Base-by-base conservation (phyloP, 768 basidiomycete genomes). In the Psilocybe sp. region DNA sequence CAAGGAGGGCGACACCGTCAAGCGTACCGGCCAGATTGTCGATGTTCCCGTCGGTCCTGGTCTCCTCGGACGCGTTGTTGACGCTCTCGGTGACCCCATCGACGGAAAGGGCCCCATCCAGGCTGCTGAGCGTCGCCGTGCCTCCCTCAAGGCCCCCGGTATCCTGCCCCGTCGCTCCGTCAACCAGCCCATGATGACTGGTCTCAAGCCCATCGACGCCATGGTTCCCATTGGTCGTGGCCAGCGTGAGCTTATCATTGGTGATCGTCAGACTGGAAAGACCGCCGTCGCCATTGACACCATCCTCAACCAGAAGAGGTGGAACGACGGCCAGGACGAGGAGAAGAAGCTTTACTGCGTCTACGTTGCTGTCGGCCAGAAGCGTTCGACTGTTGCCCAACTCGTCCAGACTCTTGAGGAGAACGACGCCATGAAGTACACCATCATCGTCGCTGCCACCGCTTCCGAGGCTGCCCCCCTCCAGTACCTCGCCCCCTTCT, bases 221-320 rank as follows among this genome's bases (percentile, higher is more conserved):
- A 97, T 99, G 94, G 97, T 99, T 59, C 97, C 97, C 64, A 99
- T 99, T 70, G 97, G 97, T 69, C 97, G 97, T 87, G 97, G 97
- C 56, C 97, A 99, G 79, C 97, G 97, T 91, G 97, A 99, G 76
- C 82, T 99, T 52, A 99, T 99, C 73, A 99, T 99, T 63, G 97
- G 97, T 85, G 97, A 99, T 69, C 94, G 97, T 87, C 97, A 99
- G 69, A 99, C 97, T 54, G 97, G 97, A 52, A 99, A 99, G 78
- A 98, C 94, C 50, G 97, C 97, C 54, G 96, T 99, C 65, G 97
- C 97, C 61, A 89, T 99, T 74, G 97, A 99, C 80, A 97, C 97
- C 68, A 99, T 99, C 68, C 92, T 99, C 61, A 99, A 99, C 88
- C 97, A 99, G 78, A 98, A 91, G 86, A 81, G 93, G 66, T 99